phyloP scores from a whole-genome alignment of 306 rosid genomes.

The Quercus robur region DNA sequence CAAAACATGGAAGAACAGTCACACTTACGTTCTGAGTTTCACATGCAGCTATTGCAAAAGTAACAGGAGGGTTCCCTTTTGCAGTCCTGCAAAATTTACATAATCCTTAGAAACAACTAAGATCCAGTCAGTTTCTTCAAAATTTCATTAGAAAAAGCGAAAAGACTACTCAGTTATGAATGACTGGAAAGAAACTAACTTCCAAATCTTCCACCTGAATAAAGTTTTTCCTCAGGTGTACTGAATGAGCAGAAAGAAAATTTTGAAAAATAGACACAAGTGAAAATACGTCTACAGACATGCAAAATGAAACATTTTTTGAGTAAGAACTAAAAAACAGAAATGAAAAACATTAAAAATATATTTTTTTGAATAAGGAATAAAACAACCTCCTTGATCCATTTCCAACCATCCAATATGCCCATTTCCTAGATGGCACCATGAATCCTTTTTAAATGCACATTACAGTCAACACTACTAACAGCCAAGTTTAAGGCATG shows the following conservation, averaged over 20 bases:
- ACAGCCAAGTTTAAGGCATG: background rate
- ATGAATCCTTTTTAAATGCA: background rate
- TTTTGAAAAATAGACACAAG: background rate
- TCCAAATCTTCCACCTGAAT: background rate
- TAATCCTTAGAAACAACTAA: conserved; percentile 23
- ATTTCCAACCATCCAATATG: background rate
- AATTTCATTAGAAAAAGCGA: background rate
- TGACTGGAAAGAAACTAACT: background rate
- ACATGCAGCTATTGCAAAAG: conserved; percentile 88
- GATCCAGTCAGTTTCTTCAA: background rate
- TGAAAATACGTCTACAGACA: background rate
- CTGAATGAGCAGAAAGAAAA: background rate
- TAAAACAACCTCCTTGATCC: background rate
- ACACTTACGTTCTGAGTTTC: conserved; percentile 96
- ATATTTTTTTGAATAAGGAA: background rate
- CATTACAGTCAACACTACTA: background rate
- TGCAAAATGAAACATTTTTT: background rate
- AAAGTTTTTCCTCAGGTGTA: background rate
- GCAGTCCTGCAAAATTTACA: conserved; percentile 72
- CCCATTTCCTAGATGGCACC: too few species aligned
- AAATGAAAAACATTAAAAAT: background rate
- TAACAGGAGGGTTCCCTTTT: conserved; percentile 89
- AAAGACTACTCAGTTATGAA: background rate
- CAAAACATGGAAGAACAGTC: conserved; percentile 86
- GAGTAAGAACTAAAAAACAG: background rate